Conservation (phyloP, 345 rosid species). For the Orychophragmus violaceus region DNA sequence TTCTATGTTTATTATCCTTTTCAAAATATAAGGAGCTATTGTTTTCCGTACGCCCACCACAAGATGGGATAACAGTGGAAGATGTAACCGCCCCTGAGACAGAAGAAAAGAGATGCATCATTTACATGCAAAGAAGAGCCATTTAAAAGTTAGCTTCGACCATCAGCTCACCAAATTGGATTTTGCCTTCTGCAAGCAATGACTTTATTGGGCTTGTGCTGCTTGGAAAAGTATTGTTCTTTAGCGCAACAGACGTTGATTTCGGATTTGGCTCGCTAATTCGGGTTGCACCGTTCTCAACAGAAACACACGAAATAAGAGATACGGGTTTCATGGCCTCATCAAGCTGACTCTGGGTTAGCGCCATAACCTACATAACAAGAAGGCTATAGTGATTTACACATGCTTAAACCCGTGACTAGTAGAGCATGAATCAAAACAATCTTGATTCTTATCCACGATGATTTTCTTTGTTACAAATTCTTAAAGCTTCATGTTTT, state of each 20-base stretch:
- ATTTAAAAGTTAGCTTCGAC: constrained; percentile 22
- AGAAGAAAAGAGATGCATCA: constrained; percentile 2
- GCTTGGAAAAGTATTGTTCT: constrained; percentile 65
- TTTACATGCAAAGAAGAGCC: background rate
- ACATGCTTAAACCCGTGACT: background rate
- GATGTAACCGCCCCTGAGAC: constrained; percentile 87
- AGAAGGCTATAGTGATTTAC: constrained; percentile 14
- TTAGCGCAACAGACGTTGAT: constrained; percentile 44
- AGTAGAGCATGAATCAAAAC: constrained; percentile 3
- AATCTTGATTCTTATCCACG: background rate
- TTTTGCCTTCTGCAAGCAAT: constrained; percentile 90
- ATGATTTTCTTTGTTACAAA: background rate
- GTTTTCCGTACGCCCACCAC: constrained; percentile 41
- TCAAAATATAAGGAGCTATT: constrained; percentile 60
- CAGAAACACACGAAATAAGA: constrained; percentile 56
- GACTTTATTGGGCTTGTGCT: constrained; percentile 67
- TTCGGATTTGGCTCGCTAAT: constrained; percentile 45
- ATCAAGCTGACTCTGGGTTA: constrained; percentile 82
- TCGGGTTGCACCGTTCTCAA: constrained; percentile 52
- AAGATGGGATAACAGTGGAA: constrained; percentile 59
- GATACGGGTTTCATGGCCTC: constrained; percentile 84
- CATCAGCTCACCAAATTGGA: constrained; percentile 80
- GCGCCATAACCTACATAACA: constrained; percentile 59
- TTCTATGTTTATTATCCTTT: constrained; percentile 46
- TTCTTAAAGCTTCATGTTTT: background rate